A percentile compares a stretch with the other conserved stretches of the same genome.
Evolutionary conservation across 75 land plant genomes (phyloP).

Genomic region (Picea sitchensis): DNA sequence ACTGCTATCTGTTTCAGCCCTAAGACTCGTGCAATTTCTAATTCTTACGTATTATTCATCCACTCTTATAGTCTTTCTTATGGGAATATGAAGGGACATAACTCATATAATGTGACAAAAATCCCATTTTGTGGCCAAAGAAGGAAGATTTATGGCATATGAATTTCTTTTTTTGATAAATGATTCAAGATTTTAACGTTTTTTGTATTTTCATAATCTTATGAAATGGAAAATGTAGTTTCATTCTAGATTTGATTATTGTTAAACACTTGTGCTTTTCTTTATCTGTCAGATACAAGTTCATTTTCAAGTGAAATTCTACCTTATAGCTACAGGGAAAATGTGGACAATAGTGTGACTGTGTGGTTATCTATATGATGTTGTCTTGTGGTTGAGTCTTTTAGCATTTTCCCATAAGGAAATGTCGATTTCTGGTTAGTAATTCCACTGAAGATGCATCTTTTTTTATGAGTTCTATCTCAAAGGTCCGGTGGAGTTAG

Average conservation of each 20-base stretch:
- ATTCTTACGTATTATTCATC: no score
- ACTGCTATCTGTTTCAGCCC: not conserved
- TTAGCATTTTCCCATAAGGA: not conserved
- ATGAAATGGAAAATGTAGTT: not conserved
- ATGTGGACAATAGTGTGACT: no score
- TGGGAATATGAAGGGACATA: no score
- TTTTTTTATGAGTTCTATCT: slow-evolving; percentile 1
- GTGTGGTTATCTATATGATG: no score
- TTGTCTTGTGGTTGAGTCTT: not conserved
- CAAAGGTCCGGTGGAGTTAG: slow-evolving; percentile 72
- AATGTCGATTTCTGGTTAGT: not conserved
- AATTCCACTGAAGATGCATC: not conserved
- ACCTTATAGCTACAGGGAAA: no score
- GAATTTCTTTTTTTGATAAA: not conserved
- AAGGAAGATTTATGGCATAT: not conserved
- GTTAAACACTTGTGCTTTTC: no score
- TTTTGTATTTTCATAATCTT: no score
- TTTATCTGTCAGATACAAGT: not conserved
- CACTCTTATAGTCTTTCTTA: no score
- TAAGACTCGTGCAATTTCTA: no score
- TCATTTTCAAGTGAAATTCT: not conserved
- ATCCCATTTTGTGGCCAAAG: not conserved
- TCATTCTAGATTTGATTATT: no score
- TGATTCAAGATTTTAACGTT: no score
- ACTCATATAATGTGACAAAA: no score